Base-by-base conservation (phyloP, 768 basidiomycete genomes). In the Naematelia aurantialba region DNA sequence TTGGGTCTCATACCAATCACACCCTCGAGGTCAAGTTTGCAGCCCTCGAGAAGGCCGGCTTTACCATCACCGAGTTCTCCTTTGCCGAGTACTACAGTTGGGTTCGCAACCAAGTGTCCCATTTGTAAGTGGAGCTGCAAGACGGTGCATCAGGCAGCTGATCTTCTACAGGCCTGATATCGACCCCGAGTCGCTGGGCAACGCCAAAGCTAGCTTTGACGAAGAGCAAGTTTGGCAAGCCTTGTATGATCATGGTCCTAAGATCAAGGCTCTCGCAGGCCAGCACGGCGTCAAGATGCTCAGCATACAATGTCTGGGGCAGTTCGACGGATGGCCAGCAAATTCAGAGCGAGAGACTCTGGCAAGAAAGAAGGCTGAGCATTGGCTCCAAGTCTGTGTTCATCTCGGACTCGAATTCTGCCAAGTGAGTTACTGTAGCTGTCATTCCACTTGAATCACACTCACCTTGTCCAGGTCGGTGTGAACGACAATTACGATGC, bases 401-500 rank as follows among this genome's bases (percentile, higher is more conserved):
- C n/a, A n/a, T n/a, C n/a, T n/a, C n/a, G n/a, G n/a, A n/a, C 42
- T 2, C 42, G 42, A 44, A 44, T 44, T 19, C 42, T 19, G 3
- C 1, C 42, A 19, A 44, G n/a, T n/a, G n/a, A n/a, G n/a, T n/a
- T 44, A 44, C 21, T 19, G 42, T 44, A 14, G 42, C 21, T 14
- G 2, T 1, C 1, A 3, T 2, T 44, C 1, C 42, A 2, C 42
- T 19, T 1, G 3, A 44, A 14, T 14, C 42, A 44, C 42, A 14
- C 42, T 19, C 42, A 44, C 42, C 42, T 19, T 14, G 14, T 14
- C 42, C 42, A 44, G 42, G 42, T 44, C 42, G 42, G 42, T 14
- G 42, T 44, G 42, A 44, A 44, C 42, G 42, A 44, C 42, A 14
- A 44, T 14, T 44, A 44, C 42, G 42, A 65, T 59, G 34, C 66